Conservation (phyloP, 2,329 filamentous ascomycete species). For the Aspergillus sp. region DNA sequence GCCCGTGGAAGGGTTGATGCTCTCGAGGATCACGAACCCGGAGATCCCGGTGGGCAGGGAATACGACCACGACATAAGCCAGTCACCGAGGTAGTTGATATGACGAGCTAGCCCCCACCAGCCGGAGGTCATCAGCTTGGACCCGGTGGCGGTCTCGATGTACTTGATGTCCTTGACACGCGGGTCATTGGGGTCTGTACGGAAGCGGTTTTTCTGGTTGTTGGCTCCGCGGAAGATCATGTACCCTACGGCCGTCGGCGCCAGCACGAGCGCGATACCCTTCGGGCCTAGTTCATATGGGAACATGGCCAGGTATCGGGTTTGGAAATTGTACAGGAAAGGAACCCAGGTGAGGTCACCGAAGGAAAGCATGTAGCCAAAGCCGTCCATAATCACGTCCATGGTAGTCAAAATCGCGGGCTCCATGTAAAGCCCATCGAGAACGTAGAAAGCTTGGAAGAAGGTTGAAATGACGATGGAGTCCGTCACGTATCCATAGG, state of each 20-base stretch:
- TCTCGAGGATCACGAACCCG: slow-evolving; percentile 69
- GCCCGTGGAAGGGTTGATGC: slow-evolving; percentile 49
- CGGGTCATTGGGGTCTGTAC: slow-evolving; percentile 80
- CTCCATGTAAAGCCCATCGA: slow-evolving; percentile 87
- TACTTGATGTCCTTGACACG: slow-evolving; percentile 76
- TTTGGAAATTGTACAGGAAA: slow-evolving; percentile 82
- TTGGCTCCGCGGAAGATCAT: slow-evolving; percentile 92
- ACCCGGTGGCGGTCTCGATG: slow-evolving; percentile 80
- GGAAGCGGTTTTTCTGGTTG: slow-evolving; percentile 92
- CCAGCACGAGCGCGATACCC: slow-evolving; percentile 65
- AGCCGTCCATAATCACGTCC: slow-evolving; percentile 89
- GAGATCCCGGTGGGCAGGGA: slow-evolving; percentile 81
- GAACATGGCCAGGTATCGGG: slow-evolving; percentile 79
- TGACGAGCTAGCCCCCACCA: slow-evolving; percentile 94
- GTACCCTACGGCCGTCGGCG: slow-evolving; percentile 72
- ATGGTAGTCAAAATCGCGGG: slow-evolving; percentile 88
- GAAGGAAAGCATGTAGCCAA: slow-evolving; percentile 92
- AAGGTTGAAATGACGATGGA: slow-evolving; percentile 77
- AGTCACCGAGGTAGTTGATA: slow-evolving; percentile 95
- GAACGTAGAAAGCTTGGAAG: slow-evolving; percentile 77
- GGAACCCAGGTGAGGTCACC: slow-evolving; percentile 93
- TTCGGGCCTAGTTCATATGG: slow-evolving; percentile 73
- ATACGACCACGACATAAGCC: slow-evolving; percentile 91
- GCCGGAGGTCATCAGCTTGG: slow-evolving; percentile 76
- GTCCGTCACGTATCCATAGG: slow-evolving; percentile 78